phyloP scores from a whole-genome alignment of 306 rosid species.

The Comarum palustre region DNA sequence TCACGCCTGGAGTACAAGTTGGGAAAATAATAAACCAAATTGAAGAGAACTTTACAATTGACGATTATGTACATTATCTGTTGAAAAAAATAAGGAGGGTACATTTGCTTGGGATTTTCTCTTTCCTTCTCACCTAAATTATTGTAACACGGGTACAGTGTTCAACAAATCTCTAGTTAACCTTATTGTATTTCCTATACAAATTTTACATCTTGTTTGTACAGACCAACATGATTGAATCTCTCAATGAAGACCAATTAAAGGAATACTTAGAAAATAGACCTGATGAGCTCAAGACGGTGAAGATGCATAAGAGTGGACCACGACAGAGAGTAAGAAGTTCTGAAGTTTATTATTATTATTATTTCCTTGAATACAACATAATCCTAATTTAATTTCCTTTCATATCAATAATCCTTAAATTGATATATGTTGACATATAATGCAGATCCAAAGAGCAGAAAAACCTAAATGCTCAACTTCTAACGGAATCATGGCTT shows the following conservation, averaged over 20 bases:
- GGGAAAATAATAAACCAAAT: too few relatives aligned
- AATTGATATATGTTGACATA: background rate
- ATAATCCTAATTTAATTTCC: background rate
- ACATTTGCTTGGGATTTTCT: too few relatives aligned
- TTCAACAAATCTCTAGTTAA: background rate
- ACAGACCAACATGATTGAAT: constrained; percentile 33
- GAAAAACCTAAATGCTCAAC: constrained; percentile 28
- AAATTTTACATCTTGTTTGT: background rate
- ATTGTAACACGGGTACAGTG: too few relatives aligned
- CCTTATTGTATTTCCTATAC: background rate
- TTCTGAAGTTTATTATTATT: background rate
- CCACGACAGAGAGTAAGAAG: constrained; percentile 25
- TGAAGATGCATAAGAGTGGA: constrained; percentile 25
- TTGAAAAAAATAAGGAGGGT: too few relatives aligned
- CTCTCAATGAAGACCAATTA: constrained; percentile 29
- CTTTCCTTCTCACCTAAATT: too few relatives aligned
- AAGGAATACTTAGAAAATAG: constrained; percentile 24
- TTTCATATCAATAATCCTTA: background rate
- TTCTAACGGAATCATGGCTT: constrained; percentile 36
- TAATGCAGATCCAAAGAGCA: constrained; percentile 22
- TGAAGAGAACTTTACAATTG: too few relatives aligned
- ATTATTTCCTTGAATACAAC: background rate
- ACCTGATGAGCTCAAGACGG: constrained; percentile 30
- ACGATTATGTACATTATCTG: too few relatives aligned
- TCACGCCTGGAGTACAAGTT: too few relatives aligned